Percentiles rank a stretch among this genome's conserved stretches.
Evolutionary conservation across 768 basidiomycete species (phyloP).

Genomic region (Trametes gibbosa): DNA sequence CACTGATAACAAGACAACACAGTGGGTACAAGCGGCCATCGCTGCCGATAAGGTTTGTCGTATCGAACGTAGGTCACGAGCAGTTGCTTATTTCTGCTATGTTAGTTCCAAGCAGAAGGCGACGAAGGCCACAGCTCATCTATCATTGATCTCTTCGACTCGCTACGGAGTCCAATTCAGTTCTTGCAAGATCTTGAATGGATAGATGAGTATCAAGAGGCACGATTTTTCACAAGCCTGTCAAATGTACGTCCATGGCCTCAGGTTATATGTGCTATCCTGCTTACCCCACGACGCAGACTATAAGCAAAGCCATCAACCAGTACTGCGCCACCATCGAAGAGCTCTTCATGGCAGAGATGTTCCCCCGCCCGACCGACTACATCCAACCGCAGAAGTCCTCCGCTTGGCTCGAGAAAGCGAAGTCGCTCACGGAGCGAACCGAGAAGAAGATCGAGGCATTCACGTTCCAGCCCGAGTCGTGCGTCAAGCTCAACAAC

Average conservation of each 20-base stretch:
- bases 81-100: conserved; percentile 2
- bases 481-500: conserved; percentile 97
- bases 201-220: conserved; percentile 87
- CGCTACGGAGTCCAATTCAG: conserved; percentile 83
- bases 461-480: conserved; percentile 91
- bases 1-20: conserved; percentile 84
- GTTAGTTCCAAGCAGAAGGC: conserved; percentile 75
- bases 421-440: conserved; percentile 67
- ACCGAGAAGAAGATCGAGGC: conserved; percentile 93
- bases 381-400: conserved; percentile 83
- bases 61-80: not conserved
- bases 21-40: conserved; percentile 93
- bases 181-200: conserved; percentile 90
- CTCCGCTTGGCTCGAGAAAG: conserved; percentile 86
- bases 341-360: conserved; percentile 88
- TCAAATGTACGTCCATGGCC: conserved; percentile 59
- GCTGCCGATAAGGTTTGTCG: conserved; percentile 69
- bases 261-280: not conserved
- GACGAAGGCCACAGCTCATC: conserved; percentile 90
- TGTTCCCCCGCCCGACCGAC: conserved; percentile 83
- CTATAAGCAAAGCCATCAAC: conserved; percentile 86
- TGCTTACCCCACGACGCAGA: conserved; percentile 44
- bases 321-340: conserved; percentile 89
- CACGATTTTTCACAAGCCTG: conserved; percentile 84
- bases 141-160: conserved; percentile 94